Conservation (phyloP, 2,329 filamentous ascomycete genomes). For the Sporothrix variecibatus region DNA sequence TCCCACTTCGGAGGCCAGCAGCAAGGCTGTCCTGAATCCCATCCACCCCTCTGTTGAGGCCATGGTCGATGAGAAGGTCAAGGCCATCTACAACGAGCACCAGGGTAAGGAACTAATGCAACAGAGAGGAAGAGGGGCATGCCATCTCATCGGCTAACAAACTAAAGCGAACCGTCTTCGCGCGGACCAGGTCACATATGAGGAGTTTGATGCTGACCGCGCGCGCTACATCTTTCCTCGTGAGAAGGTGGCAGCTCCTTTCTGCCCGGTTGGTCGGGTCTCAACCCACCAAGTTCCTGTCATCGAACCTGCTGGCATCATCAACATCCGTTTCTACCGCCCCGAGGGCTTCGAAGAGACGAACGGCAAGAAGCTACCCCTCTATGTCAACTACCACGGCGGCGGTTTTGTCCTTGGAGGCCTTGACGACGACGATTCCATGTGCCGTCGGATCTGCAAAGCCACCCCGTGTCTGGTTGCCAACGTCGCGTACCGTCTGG, state of each 20-base stretch:
- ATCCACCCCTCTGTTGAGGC: slow-evolving; percentile 26
- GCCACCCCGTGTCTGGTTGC: slow-evolving; percentile 19
- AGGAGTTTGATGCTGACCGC: slow-evolving; percentile 24
- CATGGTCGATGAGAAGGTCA: slow-evolving; percentile 23
- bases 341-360: slow-evolving; percentile 13
- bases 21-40: slow-evolving; percentile 8
- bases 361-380: not conserved
- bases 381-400: slow-evolving; percentile 29
- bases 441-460: slow-evolving; percentile 17
- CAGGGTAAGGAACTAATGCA: slow-evolving; percentile 18
- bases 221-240: slow-evolving; percentile 21
- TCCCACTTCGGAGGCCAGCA: not conserved
- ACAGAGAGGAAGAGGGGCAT: too few relatives aligned
- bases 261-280: not conserved
- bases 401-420: slow-evolving; percentile 28
- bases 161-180: slow-evolving; percentile 24
- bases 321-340: slow-evolving; percentile 24
- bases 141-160: not conserved
- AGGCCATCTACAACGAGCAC: slow-evolving; percentile 28
- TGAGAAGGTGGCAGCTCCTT: slow-evolving; percentile 5
- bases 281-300: slow-evolving; percentile 19
- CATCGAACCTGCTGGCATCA: slow-evolving; percentile 10
- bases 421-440: slow-evolving; percentile 25
- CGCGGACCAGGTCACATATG: slow-evolving; percentile 27
- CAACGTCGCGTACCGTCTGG: slow-evolving; percentile 51